phyloP scores from a whole-genome alignment of 768 basidiomycete genomes.

The Tricholoma hemisulphureum region DNA sequence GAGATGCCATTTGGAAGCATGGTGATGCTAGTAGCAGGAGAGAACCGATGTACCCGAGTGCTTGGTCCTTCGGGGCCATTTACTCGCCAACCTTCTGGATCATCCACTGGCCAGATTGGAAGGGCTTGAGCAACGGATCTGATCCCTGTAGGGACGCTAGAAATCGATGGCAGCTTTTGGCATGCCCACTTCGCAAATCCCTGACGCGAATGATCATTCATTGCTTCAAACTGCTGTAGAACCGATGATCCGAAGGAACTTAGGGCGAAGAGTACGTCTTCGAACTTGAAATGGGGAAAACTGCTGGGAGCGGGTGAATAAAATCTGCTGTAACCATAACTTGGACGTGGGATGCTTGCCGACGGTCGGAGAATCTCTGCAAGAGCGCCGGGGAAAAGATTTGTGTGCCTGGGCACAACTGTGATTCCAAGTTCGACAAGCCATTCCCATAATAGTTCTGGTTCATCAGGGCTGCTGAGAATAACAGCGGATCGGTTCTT shows the following conservation, averaged over 20 bases:
- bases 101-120: slow-evolving; percentile 38
- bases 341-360: too few relatives aligned
- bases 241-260: neutral
- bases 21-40: slow-evolving; percentile 16
- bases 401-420: slow-evolving; percentile 18
- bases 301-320: neutral
- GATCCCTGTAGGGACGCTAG: neutral
- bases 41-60: too few relatives aligned
- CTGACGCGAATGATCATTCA: slow-evolving; percentile 15
- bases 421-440: slow-evolving; percentile 24
- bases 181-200: slow-evolving; percentile 34
- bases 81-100: too few relatives aligned
- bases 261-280: slow-evolving; percentile 17
- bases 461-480: slow-evolving; percentile 8
- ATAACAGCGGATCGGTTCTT: slow-evolving; percentile 25
- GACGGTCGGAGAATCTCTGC: slow-evolving; percentile 16
- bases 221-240: slow-evolving; percentile 9
- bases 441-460: slow-evolving; percentile 14
- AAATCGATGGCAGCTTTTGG: slow-evolving; percentile 16
- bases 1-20: slow-evolving; percentile 22
- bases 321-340: too few relatives aligned
- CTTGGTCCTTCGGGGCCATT: too few relatives aligned
- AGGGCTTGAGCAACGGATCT: slow-evolving; percentile 24
- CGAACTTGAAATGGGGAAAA: slow-evolving; percentile 12
- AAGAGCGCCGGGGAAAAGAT: slow-evolving; percentile 17